These are phyloP conservation scores for Haberlea rhodopensis DNA, from an alignment of 257 asterid genomes.

Conservation along the genomic window DNA sequence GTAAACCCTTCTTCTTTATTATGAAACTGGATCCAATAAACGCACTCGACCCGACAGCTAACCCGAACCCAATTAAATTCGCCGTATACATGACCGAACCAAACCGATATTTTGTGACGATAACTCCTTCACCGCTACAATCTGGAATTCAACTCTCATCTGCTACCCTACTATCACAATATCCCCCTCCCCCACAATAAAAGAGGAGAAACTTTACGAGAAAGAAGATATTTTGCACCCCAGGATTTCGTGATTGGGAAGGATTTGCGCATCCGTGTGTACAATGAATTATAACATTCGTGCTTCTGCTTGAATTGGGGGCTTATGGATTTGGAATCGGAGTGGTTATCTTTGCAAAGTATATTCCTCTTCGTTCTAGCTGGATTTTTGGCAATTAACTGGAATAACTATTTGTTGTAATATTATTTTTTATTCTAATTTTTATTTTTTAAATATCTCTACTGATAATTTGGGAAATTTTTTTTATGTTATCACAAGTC, in stretches of 20 bases:
- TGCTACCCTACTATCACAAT: conserved; percentile 21
- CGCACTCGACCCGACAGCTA: conserved; percentile 70
- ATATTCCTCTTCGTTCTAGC: background rate
- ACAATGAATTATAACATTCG: background rate
- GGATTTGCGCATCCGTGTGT: background rate
- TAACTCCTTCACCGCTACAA: background rate
- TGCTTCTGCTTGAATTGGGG: conserved; percentile 19
- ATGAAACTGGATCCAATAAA: conserved; percentile 85
- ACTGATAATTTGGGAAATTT: too few species aligned
- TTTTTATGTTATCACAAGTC: too few species aligned
- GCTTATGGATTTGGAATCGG: conserved; percentile 34
- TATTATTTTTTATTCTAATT: too few species aligned
- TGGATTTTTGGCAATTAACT: background rate
- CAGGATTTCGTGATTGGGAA: conserved; percentile 20
- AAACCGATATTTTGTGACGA: conserved; percentile 21
- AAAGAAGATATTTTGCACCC: conserved; percentile 3
- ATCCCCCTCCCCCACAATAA: background rate
- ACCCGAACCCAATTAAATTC: conserved; percentile 55
- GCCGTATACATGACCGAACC: conserved; percentile 44
- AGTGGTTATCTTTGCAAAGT: conserved; percentile 24
- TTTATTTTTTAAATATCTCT: too few species aligned
- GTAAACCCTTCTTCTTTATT: conserved; percentile 81
- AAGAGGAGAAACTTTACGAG: background rate
- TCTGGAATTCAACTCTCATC: conserved; percentile 43
- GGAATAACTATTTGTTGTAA: background rate